Conservation (phyloP, 2,329 filamentous ascomycete species). For the Penicillium hordei region DNA sequence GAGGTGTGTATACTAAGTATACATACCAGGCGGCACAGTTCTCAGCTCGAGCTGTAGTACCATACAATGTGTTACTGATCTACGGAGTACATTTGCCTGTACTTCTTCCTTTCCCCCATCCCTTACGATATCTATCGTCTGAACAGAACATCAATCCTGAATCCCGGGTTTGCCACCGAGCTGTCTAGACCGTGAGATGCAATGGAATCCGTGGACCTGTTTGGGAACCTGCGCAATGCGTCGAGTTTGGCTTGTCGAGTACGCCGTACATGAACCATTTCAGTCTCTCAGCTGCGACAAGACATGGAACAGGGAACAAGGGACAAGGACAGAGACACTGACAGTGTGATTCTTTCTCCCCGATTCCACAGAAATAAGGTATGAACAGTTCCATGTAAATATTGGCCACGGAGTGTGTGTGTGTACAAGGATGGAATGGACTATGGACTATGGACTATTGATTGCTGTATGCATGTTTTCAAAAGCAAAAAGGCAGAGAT, state of each 20-base stretch:
- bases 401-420: not conserved
- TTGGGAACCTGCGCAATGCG: not conserved
- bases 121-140: not conserved
- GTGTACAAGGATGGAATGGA: not conserved
- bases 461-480: slow-evolving; percentile 5
- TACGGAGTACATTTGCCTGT: not conserved
- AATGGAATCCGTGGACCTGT: not conserved
- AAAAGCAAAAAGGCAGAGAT: not conserved
- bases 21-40: slow-evolving; percentile 1
- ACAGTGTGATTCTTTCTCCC: slow-evolving; percentile 1
- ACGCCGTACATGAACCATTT: not conserved
- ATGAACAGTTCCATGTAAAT: not conserved
- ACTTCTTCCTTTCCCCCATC: not conserved
- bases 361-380: not conserved
- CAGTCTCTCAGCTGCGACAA: slow-evolving; percentile 2
- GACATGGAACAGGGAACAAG: slow-evolving; percentile 3
- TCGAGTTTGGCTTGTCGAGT: not conserved
- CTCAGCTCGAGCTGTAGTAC: not conserved
- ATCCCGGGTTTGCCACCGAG: not conserved
- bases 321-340: not conserved
- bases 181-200: not conserved
- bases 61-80: not conserved
- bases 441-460: slow-evolving; percentile 6
- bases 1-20: not conserved
- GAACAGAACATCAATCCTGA: not conserved